Base-by-base conservation (phyloP, 108 stramenopile species). In the Cyclotella atomus region DNA sequence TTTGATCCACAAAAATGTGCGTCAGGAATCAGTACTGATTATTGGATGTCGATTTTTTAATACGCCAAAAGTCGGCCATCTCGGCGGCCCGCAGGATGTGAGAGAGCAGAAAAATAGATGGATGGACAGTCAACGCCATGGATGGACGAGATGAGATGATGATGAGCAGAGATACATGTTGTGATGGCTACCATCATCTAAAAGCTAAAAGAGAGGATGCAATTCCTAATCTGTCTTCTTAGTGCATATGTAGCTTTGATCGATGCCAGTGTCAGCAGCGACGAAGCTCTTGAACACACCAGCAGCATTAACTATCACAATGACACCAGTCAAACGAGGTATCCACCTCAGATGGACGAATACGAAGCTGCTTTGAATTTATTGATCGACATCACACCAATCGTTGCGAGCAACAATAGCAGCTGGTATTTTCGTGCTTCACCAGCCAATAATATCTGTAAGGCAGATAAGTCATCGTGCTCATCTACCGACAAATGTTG, bases 311-410 rank as follows among this genome's bases (percentile, higher is more conserved):
- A 49, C 4, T 49, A n/a, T 17, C n/a, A 49, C 47, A 19, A 49
- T 19, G n/a, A 49, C 47, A 49, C 38, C 9, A 41, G 38, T 17
- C 20, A 56, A 4, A 56, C 6, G 25, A 21, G 55, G 10, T 56
- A 56, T 28, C 55, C 55, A 28, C 10, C 23, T 17, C 55, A 56
- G 28, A 56, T 56, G 55, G 55, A 56, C 12, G 55, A 56, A 27
- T 56, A 56, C 27, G 55, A 56, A 3, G 24, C n/a, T 28, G 55
- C 55, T 8, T n/a, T 56, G 30, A 24, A 30, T 28, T 56, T 56
- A 27, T n/a, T 56, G 5, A 56, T 9, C 3, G 30, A 56, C 25
- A 16, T 56, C 27, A 56, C 55, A 16, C 30, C 30, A 30, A 14
- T 30, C 17, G 21, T 23, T 17, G 6, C 38, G 12, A 41, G 9